These are phyloP conservation scores for Yarrowia galli DNA, from an alignment of 1,139 yeast species.

Conservation along the genomic window DNA sequence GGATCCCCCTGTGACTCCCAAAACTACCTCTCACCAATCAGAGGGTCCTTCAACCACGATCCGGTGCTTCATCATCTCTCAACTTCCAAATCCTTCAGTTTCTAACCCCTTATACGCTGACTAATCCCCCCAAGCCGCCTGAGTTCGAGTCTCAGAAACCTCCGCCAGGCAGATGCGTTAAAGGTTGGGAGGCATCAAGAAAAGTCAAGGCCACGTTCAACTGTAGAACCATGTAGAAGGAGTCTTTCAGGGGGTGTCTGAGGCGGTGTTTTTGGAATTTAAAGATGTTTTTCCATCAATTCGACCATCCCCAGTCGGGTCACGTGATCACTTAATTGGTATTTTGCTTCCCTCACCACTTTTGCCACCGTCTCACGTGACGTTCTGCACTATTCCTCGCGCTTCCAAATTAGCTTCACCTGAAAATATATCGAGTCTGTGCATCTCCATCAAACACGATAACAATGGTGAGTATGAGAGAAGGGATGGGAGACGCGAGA, in stretches of 20 bases:
- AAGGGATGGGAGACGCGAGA: not conserved
- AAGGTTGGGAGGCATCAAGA: not conserved
- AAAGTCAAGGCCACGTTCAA: slow-evolving; percentile 7
- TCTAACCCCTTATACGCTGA: no score
- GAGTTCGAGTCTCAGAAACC: not conserved
- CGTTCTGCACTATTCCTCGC: slow-evolving; percentile 11
- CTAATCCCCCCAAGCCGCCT: not conserved
- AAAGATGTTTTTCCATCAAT: not conserved
- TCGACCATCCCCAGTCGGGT: no score
- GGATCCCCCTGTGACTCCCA: no score
- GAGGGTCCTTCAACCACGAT: no score
- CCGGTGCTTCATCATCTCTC: no score
- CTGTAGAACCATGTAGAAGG: slow-evolving; percentile 21
- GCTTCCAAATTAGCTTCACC: slow-evolving; percentile 17
- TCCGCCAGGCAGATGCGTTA: no score
- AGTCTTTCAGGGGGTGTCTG: not conserved
- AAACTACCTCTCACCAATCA: no score
- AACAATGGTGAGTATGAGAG: slow-evolving; percentile 34
- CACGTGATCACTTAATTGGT: no score
- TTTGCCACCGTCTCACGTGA: slow-evolving; percentile 16
- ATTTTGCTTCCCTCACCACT: not conserved
- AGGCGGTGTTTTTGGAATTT: no score
- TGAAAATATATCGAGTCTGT: slow-evolving; percentile 13
- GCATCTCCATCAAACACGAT: slow-evolving; percentile 2
- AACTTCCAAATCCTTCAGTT: no score